phyloP scores from a whole-genome alignment of 2,329 filamentous ascomycete species.

The Fusarium oxysporum region DNA sequence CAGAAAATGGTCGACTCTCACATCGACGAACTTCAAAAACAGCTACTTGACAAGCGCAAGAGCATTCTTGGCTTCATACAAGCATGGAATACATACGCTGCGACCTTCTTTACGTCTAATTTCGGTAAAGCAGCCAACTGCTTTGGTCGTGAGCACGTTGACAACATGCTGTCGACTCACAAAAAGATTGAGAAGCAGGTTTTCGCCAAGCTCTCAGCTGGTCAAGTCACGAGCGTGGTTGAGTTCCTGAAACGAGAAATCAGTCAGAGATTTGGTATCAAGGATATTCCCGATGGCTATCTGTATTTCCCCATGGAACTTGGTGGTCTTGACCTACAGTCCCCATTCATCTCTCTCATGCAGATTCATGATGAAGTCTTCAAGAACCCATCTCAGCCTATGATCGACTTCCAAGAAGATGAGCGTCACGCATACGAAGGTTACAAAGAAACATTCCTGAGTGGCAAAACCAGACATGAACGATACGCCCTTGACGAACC shows the following conservation, averaged over 20 bases:
- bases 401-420: constrained; percentile 50
- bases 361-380: constrained; percentile 53
- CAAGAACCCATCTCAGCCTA: constrained; percentile 45
- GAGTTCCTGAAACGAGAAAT: constrained; percentile 67
- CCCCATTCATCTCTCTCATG: constrained; percentile 57
- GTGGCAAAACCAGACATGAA: constrained; percentile 13
- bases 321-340: constrained; percentile 60
- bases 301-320: constrained; percentile 60
- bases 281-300: constrained; percentile 58
- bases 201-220: constrained; percentile 52
- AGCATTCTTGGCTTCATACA: constrained; percentile 61
- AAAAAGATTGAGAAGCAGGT: constrained; percentile 60
- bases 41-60: constrained; percentile 64
- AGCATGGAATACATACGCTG: constrained; percentile 65
- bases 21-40: constrained; percentile 67
- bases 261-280: constrained; percentile 61
- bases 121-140: constrained; percentile 65
- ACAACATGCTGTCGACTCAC: constrained; percentile 63
- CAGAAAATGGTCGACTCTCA: constrained; percentile 68
- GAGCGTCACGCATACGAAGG: constrained; percentile 52
- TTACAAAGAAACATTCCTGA: constrained; percentile 52
- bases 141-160: constrained; percentile 63
- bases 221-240: constrained; percentile 57
- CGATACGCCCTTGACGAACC: constrained; percentile 27
- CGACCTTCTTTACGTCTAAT: constrained; percentile 64